Base-by-base conservation (phyloP, 2,329 filamentous ascomycete species). In the Arthroderma uncinatum region DNA sequence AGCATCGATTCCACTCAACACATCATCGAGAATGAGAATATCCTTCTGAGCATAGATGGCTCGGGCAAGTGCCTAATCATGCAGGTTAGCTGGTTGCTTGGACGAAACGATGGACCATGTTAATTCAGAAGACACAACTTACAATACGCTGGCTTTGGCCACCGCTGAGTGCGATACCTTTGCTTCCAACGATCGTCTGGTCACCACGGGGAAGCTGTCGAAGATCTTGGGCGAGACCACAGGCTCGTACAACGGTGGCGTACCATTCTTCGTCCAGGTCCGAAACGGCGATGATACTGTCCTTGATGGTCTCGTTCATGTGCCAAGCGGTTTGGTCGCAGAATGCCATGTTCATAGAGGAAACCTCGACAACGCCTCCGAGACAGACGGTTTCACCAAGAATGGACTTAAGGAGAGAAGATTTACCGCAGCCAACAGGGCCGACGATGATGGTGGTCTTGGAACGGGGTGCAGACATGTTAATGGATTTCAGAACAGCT, bases 401-500 rank as follows among this genome's bases (percentile, higher is more conserved):
- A 14, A 78, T 62, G 16, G 70, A 68, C 57, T 75, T 74, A 4
- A 77, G 67, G 3, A 81, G 63, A 2, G 77, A 78, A 19, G 78
- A 79, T 59, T 80, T 81, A 2, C 78, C 78, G 58, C 74, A 78
- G 4, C 76, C 78, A 23, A 78, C 75, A 14, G 78, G 77, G 14
- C 77, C 78, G 57, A 79, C 69, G 8, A 79, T 63, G 64, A 78
- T 74, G 25, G 74, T 76, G 53, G 78, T 69, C 58, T 72, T 74
- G 36, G 70, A 70, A 19, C 70, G 70, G 23, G 73, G 68, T 33
- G 78, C 66, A 6, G 62, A 65, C 34, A 78, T 61, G 6, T 68
- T 71, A 56, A 78, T 71, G 14, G 68, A 65, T 36, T 73, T 71
- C 40, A 79, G 60, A 19, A 71, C 63, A 1, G 76, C 67, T 2